These are phyloP conservation scores for Filobasidium wieringae DNA, from an alignment of 768 basidiomycete genomes.

Conservation along the genomic window DNA sequence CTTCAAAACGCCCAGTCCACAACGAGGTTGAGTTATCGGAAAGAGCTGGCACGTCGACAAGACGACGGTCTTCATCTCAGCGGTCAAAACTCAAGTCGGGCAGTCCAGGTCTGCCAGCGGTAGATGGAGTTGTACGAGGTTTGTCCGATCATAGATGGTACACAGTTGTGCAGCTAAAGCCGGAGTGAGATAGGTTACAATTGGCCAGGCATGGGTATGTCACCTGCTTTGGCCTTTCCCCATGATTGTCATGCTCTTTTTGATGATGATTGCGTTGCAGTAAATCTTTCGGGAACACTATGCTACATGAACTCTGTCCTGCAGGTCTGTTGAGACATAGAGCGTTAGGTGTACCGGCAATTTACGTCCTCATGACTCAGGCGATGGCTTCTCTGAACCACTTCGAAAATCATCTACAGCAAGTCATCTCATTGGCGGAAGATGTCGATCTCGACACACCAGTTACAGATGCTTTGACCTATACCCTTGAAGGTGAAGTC, in stretches of 20 bases:
- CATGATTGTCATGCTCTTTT: too few relatives aligned
- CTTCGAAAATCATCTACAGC: conserved; percentile 65
- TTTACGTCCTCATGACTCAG: conserved; percentile 41
- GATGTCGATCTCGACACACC: conserved; percentile 71
- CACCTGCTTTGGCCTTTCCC: too few relatives aligned
- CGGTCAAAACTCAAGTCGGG: too few relatives aligned
- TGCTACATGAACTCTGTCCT: conserved; percentile 97
- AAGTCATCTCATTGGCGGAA: conserved; percentile 64
- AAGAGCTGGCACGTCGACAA: too few relatives aligned
- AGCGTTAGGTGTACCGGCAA: neutral
- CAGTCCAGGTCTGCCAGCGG: too few relatives aligned
- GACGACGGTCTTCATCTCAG: too few relatives aligned
- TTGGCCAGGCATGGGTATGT: conserved; percentile 83
- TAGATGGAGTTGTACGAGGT: too few relatives aligned
- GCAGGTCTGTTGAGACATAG: conserved; percentile 47
- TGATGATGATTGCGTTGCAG: too few relatives aligned
- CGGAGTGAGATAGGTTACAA: conserved; percentile 14
- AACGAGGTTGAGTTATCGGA: too few relatives aligned
- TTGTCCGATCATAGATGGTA: too few relatives aligned
- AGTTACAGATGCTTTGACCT: conserved; percentile 66
- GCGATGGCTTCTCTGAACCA: conserved; percentile 78
- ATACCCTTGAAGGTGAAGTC: conserved; percentile 55
- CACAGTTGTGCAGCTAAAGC: too few relatives aligned
- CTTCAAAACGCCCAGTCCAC: too few relatives aligned
- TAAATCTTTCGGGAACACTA: conserved; percentile 90